A percentile compares a stretch with the other conserved stretches of the same genome.
Conservation (phyloP, 345 rosid genomes). For the Hibiscus trionum region DNA sequence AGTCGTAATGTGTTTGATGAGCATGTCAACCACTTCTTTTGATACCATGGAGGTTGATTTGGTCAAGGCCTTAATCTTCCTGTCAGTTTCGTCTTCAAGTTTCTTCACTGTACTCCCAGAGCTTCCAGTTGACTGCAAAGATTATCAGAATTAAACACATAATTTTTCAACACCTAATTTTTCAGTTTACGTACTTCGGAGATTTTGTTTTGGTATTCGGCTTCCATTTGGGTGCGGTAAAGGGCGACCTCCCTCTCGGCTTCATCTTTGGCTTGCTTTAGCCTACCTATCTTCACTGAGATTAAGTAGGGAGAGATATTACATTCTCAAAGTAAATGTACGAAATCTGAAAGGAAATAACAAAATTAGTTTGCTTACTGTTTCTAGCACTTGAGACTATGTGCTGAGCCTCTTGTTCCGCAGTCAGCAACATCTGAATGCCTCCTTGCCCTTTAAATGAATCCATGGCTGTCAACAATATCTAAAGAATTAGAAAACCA, state of each 20-base stretch:
- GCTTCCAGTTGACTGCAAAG: slow-evolving; percentile 30
- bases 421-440: slow-evolving; percentile 44
- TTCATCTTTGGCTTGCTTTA: slow-evolving; percentile 54
- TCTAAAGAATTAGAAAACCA: too few species aligned
- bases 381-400: slow-evolving; percentile 41
- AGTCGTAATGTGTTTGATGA: slow-evolving; percentile 22
- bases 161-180: too few species aligned
- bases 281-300: slow-evolving; percentile 36
- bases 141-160: too few species aligned
- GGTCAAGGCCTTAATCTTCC: slow-evolving; percentile 26
- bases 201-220: slow-evolving; percentile 27
- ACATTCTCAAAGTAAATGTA: too few species aligned
- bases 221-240: slow-evolving; percentile 32
- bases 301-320: too few species aligned
- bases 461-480: slow-evolving; percentile 22
- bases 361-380: slow-evolving; percentile 15
- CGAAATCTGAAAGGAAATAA: neutral
- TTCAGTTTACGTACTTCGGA: slow-evolving; percentile 19
- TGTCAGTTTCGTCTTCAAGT: slow-evolving; percentile 34
- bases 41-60: slow-evolving; percentile 23
- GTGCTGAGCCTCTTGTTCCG: slow-evolving; percentile 53
- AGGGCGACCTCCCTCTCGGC: slow-evolving; percentile 36
- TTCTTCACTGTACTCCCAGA: slow-evolving; percentile 29
- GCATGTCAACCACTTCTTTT: slow-evolving; percentile 23
- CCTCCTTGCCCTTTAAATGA: slow-evolving; percentile 53